Evolutionary conservation across 2,329 filamentous ascomycete genomes (phyloP).

Genomic region (Xylaria sp.): DNA sequence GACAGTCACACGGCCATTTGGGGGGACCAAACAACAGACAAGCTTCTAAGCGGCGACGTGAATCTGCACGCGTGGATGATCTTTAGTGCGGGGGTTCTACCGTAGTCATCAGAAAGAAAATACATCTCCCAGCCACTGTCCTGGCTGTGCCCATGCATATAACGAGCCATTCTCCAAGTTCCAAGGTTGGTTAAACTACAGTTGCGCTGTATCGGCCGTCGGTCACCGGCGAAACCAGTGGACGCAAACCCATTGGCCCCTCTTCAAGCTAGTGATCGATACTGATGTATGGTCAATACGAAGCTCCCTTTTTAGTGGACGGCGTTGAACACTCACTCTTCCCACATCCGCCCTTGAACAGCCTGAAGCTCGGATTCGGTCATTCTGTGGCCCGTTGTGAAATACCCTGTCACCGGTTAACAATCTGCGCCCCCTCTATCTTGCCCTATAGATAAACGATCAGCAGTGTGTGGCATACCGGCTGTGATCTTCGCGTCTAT

Average conservation of each 20-base stretch:
- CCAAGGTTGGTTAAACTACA: background rate
- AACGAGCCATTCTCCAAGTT: slow-evolving; percentile 6
- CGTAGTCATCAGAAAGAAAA: slow-evolving; percentile 15
- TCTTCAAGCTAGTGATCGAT: slow-evolving; percentile 50
- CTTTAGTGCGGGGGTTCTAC: slow-evolving; percentile 33
- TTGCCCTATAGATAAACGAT: slow-evolving; percentile 14
- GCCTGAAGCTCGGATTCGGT: slow-evolving; percentile 83
- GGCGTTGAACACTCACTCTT: slow-evolving; percentile 63
- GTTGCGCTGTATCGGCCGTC: slow-evolving; percentile 19
- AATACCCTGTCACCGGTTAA: slow-evolving; percentile 60
- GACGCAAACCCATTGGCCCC: slow-evolving; percentile 24
- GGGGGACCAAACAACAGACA: slow-evolving; percentile 12
- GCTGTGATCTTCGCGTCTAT: slow-evolving; percentile 99
- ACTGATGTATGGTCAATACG: slow-evolving; percentile 41
- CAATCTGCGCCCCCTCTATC: slow-evolving; percentile 18
- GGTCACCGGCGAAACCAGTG: slow-evolving; percentile 24
- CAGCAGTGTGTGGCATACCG: slow-evolving; percentile 58
- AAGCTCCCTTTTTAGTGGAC: slow-evolving; percentile 24
- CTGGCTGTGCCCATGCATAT: slow-evolving; percentile 28
- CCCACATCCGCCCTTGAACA: slow-evolving; percentile 90
- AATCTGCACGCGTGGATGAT: slow-evolving; percentile 26
- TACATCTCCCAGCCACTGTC: slow-evolving; percentile 32
- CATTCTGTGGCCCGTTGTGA: slow-evolving; percentile 89
- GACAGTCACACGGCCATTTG: slow-evolving; percentile 19
- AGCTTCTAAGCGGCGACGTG: slow-evolving; percentile 23